Base-by-base conservation (phyloP, 768 basidiomycete genomes). In the Lactarius sp. region DNA sequence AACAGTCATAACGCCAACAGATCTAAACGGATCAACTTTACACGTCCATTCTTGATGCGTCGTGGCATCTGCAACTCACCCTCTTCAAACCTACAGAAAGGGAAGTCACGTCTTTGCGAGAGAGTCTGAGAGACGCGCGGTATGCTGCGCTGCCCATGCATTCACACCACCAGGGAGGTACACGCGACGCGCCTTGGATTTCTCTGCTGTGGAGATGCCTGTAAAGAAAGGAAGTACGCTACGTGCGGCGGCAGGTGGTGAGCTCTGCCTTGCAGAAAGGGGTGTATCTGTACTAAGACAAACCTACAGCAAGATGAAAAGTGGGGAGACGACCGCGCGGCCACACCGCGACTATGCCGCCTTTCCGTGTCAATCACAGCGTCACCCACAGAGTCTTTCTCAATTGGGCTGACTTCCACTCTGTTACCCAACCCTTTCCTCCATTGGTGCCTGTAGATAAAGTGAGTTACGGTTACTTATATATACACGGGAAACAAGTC, bases 131-230 rank as follows among this genome's bases (percentile, higher is more conserved):
- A 70, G 87, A 87, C 6, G 70, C 70, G 70, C 83, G 78, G 71
- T 87, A 88, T 22, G 76, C 71, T n/a, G 68, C 63, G 27, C 27
- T 27, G 27, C 27, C 83, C 84, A 85, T 4, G 81, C 79, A 59
- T 37, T 22, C 52, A 18, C 59, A 60, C 47, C 59, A 51, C 37
- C 56, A 50, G 37, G 20, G 52, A 22, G 55, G 42, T 41, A 61
- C 47, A 9, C 58, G 37, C 77, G 78, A 69, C 81, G 81, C 0
- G 85, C 85, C 46, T 81, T 79, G 2, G 85, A 85, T 71, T 85
- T 86, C 71, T 87, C 86, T 5, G 85, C 85, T 0, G 84, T 83
- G 0, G 86, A 87, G n/a, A 90, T 69, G 9, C 87, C 88, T 12
- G 85, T 85, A 5, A 77, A 83, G 73, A 87, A 88, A 75, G 89